Evolutionary conservation across 2,329 filamentous ascomycete genomes (phyloP), one percentile per base, ranked within the genome.

Genomic region (Fusarium napiforme): DNA sequence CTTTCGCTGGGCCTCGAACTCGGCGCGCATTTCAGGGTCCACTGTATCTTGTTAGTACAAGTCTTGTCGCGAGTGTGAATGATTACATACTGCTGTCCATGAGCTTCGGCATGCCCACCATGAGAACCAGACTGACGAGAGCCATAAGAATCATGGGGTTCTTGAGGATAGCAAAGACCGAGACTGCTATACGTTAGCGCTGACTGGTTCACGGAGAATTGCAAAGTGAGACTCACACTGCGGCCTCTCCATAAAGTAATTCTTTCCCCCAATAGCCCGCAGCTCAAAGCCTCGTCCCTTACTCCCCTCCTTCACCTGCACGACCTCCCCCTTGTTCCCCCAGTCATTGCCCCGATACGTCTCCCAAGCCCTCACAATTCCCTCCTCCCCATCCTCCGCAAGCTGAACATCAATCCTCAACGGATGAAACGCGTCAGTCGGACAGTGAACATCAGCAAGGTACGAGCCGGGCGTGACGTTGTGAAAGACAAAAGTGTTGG

Each of bases 141-240:
- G 93, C 95, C 86, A 99, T 92, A 69, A 99, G 88, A 73, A 98
- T 98, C 95, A 98, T 98, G 7, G 96, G 96, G 80, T 94, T 97
- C 86, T 96, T 96, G 78, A 98, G 86, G 63, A 98, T 91, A 66
- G 89, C 90, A 64, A 98, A 79, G n/a, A 95, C 87, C 23, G 92
- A 94, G 84, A 96, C 93, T 94, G 30, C 32, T 9, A 10, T 11
- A 9, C 32, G 71, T 74, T 36, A 74, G 64, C n/a, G 53, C 39
- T 34, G 26, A 19, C 16, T 18, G 12, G 36, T 34, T 19, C 37
- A 21, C 11, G 23, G 15, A 40, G 23, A 28, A 28, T n/a, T 21
- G 23, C 9, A 36, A 21, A 12, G 23, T 26, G 21, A 57, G 73
- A 89, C 92, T 87, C 83, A 96, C 93, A 97, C 75, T 89, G 90